Conservation (phyloP, 1,139 yeast species). For the Ashbya aceris region DNA sequence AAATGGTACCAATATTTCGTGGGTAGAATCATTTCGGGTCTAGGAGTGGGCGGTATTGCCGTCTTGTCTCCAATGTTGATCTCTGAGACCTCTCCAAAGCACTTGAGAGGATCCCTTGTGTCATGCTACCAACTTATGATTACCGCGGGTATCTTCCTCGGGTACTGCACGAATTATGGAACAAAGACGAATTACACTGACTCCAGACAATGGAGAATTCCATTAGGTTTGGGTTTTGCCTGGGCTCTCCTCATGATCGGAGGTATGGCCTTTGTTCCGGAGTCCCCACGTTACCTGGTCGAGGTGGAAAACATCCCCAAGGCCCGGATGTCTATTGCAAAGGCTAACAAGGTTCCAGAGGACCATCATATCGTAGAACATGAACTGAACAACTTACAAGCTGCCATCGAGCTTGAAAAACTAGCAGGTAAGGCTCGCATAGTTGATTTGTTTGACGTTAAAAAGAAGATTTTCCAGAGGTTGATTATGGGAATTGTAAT, state of each 20-base stretch:
- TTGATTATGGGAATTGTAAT: conserved; percentile 53
- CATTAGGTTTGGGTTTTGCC: conserved; percentile 43
- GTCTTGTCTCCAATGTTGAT: conserved; percentile 56
- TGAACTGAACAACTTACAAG: conserved; percentile 51
- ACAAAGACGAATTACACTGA: conserved; percentile 36
- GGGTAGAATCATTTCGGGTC: conserved; percentile 57
- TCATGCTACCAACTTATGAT: conserved; percentile 59
- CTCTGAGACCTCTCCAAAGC: conserved; percentile 58
- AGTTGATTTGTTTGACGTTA: conserved; percentile 51
- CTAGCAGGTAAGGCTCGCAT: conserved; percentile 54
- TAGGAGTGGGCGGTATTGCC: conserved; percentile 57
- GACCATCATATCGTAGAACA: conserved; percentile 50
- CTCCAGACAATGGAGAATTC: conserved; percentile 56
- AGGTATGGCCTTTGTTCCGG: conserved; percentile 66
- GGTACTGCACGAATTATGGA: conserved; percentile 55
- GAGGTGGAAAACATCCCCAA: conserved; percentile 43
- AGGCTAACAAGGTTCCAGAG: conserved; percentile 44
- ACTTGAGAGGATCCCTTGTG: conserved; percentile 59
- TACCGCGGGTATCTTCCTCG: conserved; percentile 53
- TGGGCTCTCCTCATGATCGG: conserved; percentile 36
- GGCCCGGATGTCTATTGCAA: conserved; percentile 51
- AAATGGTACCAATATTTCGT: conserved; percentile 48
- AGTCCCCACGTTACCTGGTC: conserved; percentile 66
- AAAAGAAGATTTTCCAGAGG: conserved; percentile 58
- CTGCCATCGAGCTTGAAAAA: conserved; percentile 56